Evolutionary conservation across 305 asterid species (phyloP).

Genomic region (Rubia tinctorum): DNA sequence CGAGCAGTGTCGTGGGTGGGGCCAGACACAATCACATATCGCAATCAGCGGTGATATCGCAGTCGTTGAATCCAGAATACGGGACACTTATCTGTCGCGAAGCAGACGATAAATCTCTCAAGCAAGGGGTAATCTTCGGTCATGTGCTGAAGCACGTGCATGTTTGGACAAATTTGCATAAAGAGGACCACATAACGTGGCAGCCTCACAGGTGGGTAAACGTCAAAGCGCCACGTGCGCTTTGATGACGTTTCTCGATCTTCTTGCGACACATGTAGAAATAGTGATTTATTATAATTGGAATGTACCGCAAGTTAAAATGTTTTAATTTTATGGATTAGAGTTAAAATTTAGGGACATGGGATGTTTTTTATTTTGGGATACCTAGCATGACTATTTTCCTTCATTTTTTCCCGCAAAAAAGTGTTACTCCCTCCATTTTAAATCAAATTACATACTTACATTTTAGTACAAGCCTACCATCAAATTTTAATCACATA

Average conservation of each 20-base stretch:
- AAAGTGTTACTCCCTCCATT: no score
- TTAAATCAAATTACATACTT: no score
- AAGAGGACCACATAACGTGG: conserved; percentile 39
- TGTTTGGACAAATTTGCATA: conserved; percentile 9
- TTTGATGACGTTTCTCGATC: neutral
- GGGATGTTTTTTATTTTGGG: no score
- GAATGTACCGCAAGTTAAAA: no score
- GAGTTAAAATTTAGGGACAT: no score
- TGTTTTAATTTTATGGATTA: no score
- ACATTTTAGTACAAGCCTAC: no score
- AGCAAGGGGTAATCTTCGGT: neutral
- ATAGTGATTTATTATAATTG: no score
- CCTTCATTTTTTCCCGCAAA: no score
- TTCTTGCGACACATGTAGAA: conserved; percentile 16
- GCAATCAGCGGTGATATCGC: conserved; percentile 13
- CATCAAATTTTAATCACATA: no score
- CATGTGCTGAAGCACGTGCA: conserved; percentile 42
- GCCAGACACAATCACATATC: conserved; percentile 16
- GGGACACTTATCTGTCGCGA: conserved; percentile 15
- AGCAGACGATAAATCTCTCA: neutral
- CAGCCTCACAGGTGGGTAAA: conserved; percentile 9
- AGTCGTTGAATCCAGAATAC: conserved; percentile 17
- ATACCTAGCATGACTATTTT: no score
- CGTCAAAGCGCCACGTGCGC: conserved; percentile 18
- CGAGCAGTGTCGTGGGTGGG: conserved; percentile 12